phyloP scores from a whole-genome alignment of 2,329 filamentous ascomycete species.

The Scedosporium aurantiacum region DNA sequence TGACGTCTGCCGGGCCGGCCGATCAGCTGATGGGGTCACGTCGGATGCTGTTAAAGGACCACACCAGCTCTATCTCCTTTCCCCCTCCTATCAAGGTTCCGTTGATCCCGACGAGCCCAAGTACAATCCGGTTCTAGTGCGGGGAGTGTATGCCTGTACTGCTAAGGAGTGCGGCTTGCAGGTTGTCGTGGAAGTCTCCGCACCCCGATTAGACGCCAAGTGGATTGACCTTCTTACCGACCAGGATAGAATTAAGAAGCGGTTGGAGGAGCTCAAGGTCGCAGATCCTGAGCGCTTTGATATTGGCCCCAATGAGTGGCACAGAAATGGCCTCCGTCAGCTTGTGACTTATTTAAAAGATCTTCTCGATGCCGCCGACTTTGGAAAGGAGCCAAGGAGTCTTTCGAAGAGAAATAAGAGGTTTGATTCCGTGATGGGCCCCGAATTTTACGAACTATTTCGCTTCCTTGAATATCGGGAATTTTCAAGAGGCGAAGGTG shows the following conservation, averaged over 20 bases:
- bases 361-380: slow-evolving; percentile 26
- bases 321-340: slow-evolving; percentile 28
- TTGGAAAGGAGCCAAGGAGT: slow-evolving; percentile 21
- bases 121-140: slow-evolving; percentile 8
- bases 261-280: slow-evolving; percentile 26
- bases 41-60: slow-evolving; percentile 1
- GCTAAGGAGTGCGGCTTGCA: slow-evolving; percentile 7
- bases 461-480: slow-evolving; percentile 37
- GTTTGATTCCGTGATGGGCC: slow-evolving; percentile 42
- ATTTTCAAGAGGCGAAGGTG: slow-evolving; percentile 23
- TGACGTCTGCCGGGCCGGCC: not conserved
- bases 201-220: slow-evolving; percentile 32
- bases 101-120: slow-evolving; percentile 5
- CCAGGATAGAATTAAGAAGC: slow-evolving; percentile 28
- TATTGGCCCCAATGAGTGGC: slow-evolving; percentile 28
- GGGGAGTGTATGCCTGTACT: slow-evolving; percentile 10
- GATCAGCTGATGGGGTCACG: not conserved
- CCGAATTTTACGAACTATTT: slow-evolving; percentile 37
- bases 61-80: slow-evolving; percentile 1
- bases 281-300: slow-evolving; percentile 38
- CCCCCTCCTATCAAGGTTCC: not conserved
- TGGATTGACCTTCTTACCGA: slow-evolving; percentile 36
- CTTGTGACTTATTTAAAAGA: slow-evolving; percentile 42
- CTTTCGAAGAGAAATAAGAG: slow-evolving; percentile 48
- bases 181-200: slow-evolving; percentile 31